A percentile compares a stretch with the other conserved stretches of the same genome.
phyloP scores from a whole-genome alignment of 768 basidiomycete genomes.

The Lactarius trivialis region DNA sequence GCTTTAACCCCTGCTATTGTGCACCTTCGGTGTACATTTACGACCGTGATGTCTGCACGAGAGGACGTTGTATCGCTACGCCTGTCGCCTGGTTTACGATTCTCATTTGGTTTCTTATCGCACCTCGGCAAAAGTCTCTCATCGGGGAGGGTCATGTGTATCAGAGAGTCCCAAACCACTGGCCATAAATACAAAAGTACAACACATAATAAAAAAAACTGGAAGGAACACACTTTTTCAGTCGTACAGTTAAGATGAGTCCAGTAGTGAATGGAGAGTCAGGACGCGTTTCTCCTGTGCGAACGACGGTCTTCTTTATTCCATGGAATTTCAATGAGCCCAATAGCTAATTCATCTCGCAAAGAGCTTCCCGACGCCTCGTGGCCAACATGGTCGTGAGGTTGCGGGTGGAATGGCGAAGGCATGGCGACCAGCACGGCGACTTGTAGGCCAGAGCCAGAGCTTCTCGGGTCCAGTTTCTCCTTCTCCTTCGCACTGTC shows the following conservation, averaged over 20 bases:
- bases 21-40: neutral
- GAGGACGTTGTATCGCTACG: neutral
- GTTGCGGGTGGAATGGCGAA: neutral
- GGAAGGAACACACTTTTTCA: too few species aligned
- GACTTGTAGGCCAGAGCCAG: conserved; percentile 1
- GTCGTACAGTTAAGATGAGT: neutral
- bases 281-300: neutral
- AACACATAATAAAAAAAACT: neutral
- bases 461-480: too few species aligned
- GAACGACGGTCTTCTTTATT: neutral
- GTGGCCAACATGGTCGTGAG: neutral
- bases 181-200: neutral
- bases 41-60: neutral
- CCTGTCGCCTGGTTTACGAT: neutral
- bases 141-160: neutral
- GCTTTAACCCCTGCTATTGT: too few species aligned
- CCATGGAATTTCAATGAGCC: conserved; percentile 15
- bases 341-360: conserved; percentile 12
- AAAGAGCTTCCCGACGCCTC: neutral
- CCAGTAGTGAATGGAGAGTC: neutral
- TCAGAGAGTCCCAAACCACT: neutral
- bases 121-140: neutral
- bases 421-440: conserved; percentile 23
- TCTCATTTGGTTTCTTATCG: neutral
- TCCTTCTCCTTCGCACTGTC: neutral